Conservation (phyloP, 768 basidiomycete genomes). For the Podaxis sp. region DNA sequence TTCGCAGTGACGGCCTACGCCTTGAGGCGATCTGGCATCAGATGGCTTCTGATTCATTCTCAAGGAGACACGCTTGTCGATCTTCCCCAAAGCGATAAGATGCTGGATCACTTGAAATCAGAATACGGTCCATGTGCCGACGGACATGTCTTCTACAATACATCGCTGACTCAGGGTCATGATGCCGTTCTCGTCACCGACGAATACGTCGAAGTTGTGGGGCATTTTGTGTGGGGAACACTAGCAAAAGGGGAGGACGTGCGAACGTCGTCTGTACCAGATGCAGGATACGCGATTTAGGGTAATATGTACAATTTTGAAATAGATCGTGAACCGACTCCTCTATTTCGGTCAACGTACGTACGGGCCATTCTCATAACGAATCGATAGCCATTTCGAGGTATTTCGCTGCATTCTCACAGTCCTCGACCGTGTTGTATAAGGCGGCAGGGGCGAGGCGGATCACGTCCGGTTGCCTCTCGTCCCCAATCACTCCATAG, state of each 20-base stretch:
- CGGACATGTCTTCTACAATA: slow-evolving; percentile 27
- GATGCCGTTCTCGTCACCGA: slow-evolving; percentile 42
- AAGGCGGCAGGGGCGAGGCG: slow-evolving; percentile 82
- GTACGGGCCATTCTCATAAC: slow-evolving; percentile 7
- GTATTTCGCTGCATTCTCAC: slow-evolving; percentile 59
- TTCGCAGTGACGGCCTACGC: slow-evolving; percentile 42
- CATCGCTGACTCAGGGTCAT: slow-evolving; percentile 48
- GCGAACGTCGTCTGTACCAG: too few relatives aligned
- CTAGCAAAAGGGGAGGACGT: neutral
- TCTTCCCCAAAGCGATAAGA: slow-evolving; percentile 51
- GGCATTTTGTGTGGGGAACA: slow-evolving; percentile 28
- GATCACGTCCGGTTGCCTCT: slow-evolving; percentile 89
- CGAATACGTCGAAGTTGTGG: slow-evolving; percentile 42
- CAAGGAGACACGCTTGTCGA: slow-evolving; percentile 68
- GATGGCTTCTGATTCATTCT: slow-evolving; percentile 77
- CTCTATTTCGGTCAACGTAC: neutral
- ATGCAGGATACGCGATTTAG: neutral
- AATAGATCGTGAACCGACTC: neutral
- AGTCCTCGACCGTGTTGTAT: slow-evolving; percentile 82
- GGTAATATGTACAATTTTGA: neutral
- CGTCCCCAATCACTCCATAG: slow-evolving; percentile 86
- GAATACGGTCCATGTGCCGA: slow-evolving; percentile 26
- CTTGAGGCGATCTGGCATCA: slow-evolving; percentile 32
- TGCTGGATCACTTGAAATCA: slow-evolving; percentile 48
- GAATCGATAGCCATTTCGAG: slow-evolving; percentile 55